Conservation (phyloP, 495 filamentous ascomycete genomes). For the Stereocaulon alpinum region DNA sequence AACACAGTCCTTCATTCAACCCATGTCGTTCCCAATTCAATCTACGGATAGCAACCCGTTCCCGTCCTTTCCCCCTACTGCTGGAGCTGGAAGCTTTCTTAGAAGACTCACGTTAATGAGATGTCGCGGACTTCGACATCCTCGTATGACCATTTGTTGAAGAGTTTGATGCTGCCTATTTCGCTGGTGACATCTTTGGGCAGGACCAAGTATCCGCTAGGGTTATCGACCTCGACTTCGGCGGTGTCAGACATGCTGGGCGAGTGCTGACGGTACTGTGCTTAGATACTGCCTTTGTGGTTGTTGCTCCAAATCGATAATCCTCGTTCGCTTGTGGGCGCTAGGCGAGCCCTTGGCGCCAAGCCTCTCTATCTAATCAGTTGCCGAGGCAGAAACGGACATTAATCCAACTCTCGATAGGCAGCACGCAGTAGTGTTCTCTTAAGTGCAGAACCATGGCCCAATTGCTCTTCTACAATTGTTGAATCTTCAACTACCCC, state of each 20-base stretch:
- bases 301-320: not conserved
- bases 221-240: constrained; percentile 85
- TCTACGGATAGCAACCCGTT: not conserved
- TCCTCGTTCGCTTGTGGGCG: constrained; percentile 10
- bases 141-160: constrained; percentile 96
- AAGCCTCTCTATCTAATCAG: not conserved
- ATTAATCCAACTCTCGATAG: not conserved
- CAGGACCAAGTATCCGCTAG: constrained; percentile 64
- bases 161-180: constrained; percentile 92
- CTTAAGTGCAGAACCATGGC: not conserved
- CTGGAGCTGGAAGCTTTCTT: not conserved
- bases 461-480: not conserved
- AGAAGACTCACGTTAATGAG: constrained; percentile 84
- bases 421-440: too few relatives aligned
- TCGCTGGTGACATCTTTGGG: constrained; percentile 89
- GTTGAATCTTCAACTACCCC: not conserved
- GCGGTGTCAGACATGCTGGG: constrained; percentile 87
- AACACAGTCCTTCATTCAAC: not conserved
- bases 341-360: not conserved
- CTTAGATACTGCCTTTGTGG: not conserved
- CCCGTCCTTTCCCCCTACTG: not conserved
- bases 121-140: constrained; percentile 99
- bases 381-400: not conserved
- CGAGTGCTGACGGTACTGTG: not conserved
- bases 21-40: too few relatives aligned